Evolutionary conservation across 2,329 filamentous ascomycete species (phyloP).

Genomic region (Alternaria solani): DNA sequence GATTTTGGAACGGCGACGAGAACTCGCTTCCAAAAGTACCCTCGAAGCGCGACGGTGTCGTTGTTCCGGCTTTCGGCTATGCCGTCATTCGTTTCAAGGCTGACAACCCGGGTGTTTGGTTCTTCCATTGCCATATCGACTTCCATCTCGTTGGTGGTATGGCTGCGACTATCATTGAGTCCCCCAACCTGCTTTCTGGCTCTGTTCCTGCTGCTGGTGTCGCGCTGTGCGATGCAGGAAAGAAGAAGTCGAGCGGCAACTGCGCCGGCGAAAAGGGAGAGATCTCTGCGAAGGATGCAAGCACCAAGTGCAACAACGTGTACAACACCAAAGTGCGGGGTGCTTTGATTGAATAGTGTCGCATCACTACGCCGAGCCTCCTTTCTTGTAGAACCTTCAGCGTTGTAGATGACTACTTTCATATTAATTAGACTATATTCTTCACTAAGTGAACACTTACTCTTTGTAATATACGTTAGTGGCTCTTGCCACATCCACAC

Average conservation of each 20-base stretch:
- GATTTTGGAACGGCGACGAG: slow-evolving; percentile 32
- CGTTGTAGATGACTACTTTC: neutral
- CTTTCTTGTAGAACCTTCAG: neutral
- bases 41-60: slow-evolving; percentile 38
- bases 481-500: slow-evolving; percentile 26
- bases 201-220: slow-evolving; percentile 20
- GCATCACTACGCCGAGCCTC: neutral
- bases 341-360: neutral
- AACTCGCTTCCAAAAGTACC: slow-evolving; percentile 27
- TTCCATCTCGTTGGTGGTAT: slow-evolving; percentile 44
- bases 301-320: slow-evolving; percentile 38
- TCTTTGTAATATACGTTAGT: neutral
- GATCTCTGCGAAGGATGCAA: slow-evolving; percentile 26
- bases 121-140: slow-evolving; percentile 47
- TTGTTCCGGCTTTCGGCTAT: slow-evolving; percentile 37
- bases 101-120: slow-evolving; percentile 60
- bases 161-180: slow-evolving; percentile 38
- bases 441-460: neutral
- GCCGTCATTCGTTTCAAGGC: slow-evolving; percentile 62
- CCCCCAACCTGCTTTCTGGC: slow-evolving; percentile 32
- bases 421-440: neutral
- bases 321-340: slow-evolving; percentile 28
- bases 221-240: slow-evolving; percentile 20
- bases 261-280: slow-evolving; percentile 25
- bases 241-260: slow-evolving; percentile 27